Base-by-base conservation (phyloP, 2,329 filamentous ascomycete genomes). In the Thyridium curvatum region DNA sequence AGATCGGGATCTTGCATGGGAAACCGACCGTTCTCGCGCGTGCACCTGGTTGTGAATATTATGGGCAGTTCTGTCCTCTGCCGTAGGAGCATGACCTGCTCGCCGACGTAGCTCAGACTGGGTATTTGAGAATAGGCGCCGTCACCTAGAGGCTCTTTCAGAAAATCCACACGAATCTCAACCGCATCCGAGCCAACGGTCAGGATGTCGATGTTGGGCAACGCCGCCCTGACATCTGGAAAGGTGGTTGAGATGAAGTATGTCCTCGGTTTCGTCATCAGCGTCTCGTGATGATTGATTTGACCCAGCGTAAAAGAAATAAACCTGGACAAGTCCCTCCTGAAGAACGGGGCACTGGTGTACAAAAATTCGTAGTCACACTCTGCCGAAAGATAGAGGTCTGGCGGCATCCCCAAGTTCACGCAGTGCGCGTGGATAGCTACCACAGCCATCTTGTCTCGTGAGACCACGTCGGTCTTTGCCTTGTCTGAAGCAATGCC, bases 301-400 rank as follows among this genome's bases (percentile, higher is more conserved):
- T 93, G 86, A 9, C 87, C 87, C 18, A 93, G 66, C 6, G 84
- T 81, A 54, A 93, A 82, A 6, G 86, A 85, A 18, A 89, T 74
- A 54, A 90, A 93, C 30, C 87, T 77, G 9, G 86, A 79, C 34
- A 93, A 66, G 54, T 93, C 86, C 41, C 86, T 74, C 18, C 86
- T 78, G 45, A 83, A 80, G 56, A 85, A 86, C 1, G 82, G 75
- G 8, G 73, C 71, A 45, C 81, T 75, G 4, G 84, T 86, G 64
- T 93, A 94, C 15, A 94, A 71, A 50, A 91, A 93, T 58, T 94
- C 87, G 62, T 91, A 93, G 62, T 93, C 85, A 64, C 84, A 90
- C 41, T 74, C 61, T 18, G 76, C 67, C 13, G 82, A 87, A 17
- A 89, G 71, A 34, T 69, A 59, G 30, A 74, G 58, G 48, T 86